Base-by-base conservation (phyloP, 345 rosid species). In the Nasturtium officinale region DNA sequence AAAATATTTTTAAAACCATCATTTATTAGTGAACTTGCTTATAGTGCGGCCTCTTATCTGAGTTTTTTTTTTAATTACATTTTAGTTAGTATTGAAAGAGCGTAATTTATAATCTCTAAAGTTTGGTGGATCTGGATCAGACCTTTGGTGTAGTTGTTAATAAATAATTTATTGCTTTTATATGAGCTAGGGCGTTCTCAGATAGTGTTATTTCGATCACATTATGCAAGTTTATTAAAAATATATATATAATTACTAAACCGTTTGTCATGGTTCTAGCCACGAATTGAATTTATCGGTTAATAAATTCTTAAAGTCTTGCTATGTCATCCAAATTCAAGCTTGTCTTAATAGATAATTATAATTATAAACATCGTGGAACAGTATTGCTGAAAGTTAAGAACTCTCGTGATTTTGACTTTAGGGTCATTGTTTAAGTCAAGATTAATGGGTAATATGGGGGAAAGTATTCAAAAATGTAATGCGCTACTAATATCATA, bases 21-120 rank as follows among this genome's bases (percentile, higher is more conserved):
- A 51, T 59, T 8, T 21, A 7, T 50, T 50, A 47, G 33, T 40
- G 69, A 55, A 55, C 69, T 72, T 72, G 76, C 47, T 53, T 52
- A 9, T 62, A 53, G 63, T 53, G 76, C 77, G 63, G 70, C 63
- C 38, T 54, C 64, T 63, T 54, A 30, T 54, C 35, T 28, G 16
- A 9, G 12, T 32, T 9, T 5, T 33, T 26, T 43, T 7, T 28
- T 26, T 60, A 10, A 5, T 61, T 61, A 25, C 56, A 53, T 42
- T 53, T 63, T 62, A 15, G 53, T 42, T 20, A 40, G 33, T 61
- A 62, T 18, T 62, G 46, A 23, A 51, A 35, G 8, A 48, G 26
- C 29, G 40, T 60, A n/a, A 26, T 45, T 21, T 13, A 17, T 10
- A 58, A 64, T 29, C 55, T 29, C 55, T 58, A 59, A 10, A 30